These are phyloP conservation scores for Botrytis deweyae DNA, from an alignment of 2,329 filamentous ascomycete species.

Conservation along the genomic window DNA sequence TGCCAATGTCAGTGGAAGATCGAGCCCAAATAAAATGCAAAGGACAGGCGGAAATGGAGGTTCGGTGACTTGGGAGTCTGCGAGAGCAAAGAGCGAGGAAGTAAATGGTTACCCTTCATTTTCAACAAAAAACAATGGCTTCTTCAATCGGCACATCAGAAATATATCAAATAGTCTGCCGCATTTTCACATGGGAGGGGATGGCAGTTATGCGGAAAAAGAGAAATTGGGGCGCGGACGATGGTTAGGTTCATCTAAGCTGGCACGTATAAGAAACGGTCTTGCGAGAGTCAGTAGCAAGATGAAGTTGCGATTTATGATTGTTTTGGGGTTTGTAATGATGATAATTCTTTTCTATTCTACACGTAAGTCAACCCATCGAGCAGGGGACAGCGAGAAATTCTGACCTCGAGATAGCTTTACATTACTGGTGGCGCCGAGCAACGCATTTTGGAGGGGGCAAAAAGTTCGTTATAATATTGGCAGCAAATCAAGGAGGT, in stretches of 20 bases:
- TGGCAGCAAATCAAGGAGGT: conserved; percentile 90
- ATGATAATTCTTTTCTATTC: conserved; percentile 67
- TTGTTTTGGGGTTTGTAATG: conserved; percentile 60
- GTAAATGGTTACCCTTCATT: conserved; percentile 76
- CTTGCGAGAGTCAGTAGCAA: conserved; percentile 59
- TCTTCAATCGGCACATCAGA: conserved; percentile 82
- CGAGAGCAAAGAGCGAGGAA: conserved; percentile 72
- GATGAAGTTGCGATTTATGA: conserved; percentile 60
- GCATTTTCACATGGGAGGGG: conserved; percentile 58
- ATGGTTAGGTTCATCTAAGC: conserved; percentile 50
- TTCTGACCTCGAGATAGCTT: conserved; percentile 34
- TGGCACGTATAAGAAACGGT: conserved; percentile 49
- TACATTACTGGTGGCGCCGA: conserved; percentile 64
- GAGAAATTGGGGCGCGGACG: conserved; percentile 68
- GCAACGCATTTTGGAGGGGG: conserved; percentile 75
- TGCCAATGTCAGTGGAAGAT: conserved; percentile 58
- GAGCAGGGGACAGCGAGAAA: background rate
- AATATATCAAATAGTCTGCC: conserved; percentile 78
- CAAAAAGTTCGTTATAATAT: conserved; percentile 87
- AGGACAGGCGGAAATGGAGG: conserved; percentile 51
- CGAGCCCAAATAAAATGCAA: conserved; percentile 58
- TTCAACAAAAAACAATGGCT: conserved; percentile 77
- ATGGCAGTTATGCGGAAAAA: conserved; percentile 64
- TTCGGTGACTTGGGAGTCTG: conserved; percentile 75
- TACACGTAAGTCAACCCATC: conserved; percentile 61